phyloP scores from a whole-genome alignment of 495 filamentous ascomycete species.

The Penicillium psychrofluorescens region DNA sequence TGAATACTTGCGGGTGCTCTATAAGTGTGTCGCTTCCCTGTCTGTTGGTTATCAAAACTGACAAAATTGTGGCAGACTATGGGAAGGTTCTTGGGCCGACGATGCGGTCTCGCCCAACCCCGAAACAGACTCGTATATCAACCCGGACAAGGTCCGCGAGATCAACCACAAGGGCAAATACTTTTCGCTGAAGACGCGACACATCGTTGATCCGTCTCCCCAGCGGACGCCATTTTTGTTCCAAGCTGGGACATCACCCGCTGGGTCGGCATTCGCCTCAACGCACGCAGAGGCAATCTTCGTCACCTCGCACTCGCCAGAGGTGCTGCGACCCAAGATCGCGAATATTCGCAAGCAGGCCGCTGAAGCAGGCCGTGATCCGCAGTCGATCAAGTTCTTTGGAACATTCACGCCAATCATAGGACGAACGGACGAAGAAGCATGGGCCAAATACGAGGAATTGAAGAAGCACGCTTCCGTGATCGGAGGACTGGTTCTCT shows the following conservation, averaged over 20 bases:
- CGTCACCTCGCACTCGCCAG: slow-evolving; percentile 47
- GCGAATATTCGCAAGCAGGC: slow-evolving; percentile 48
- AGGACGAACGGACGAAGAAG: slow-evolving; percentile 50
- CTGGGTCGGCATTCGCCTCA: slow-evolving; percentile 51
- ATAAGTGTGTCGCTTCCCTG: slow-evolving; percentile 28
- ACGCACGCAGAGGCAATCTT: slow-evolving; percentile 60
- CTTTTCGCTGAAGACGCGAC: slow-evolving; percentile 42
- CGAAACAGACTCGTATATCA: slow-evolving; percentile 43
- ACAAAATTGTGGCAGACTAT: slow-evolving; percentile 29
- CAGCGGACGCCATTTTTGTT: slow-evolving; percentile 59
- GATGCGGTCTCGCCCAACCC: slow-evolving; percentile 44
- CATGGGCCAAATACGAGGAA: slow-evolving; percentile 44
- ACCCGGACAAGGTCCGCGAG: slow-evolving; percentile 47
- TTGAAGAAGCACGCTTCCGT: slow-evolving; percentile 44
- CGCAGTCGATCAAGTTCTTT: slow-evolving; percentile 52
- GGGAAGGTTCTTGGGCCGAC: slow-evolving; percentile 55
- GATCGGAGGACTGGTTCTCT: slow-evolving; percentile 50
- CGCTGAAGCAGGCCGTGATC: slow-evolving; percentile 43
- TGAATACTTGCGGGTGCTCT: slow-evolving; percentile 52
- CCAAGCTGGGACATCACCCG: slow-evolving; percentile 54
- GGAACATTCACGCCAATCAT: slow-evolving; percentile 51
- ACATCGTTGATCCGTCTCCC: slow-evolving; percentile 54
- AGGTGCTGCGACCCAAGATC: slow-evolving; percentile 44
- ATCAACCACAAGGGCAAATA: slow-evolving; percentile 56
- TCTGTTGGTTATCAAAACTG: background rate